Conservation (phyloP, 345 rosid genomes). For the Dimocarpus longan region DNA sequence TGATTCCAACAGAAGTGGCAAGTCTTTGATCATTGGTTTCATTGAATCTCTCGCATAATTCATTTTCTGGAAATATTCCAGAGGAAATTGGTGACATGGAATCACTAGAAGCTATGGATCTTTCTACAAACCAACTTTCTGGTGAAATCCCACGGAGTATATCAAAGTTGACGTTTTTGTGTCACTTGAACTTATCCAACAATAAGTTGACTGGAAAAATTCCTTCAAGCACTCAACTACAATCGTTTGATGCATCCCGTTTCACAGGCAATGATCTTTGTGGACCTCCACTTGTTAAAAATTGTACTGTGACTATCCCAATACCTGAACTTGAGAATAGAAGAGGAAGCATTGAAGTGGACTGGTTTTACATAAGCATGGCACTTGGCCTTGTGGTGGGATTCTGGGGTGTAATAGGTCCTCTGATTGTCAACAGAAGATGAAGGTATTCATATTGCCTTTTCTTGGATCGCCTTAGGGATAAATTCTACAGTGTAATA, state of each 20-base stretch:
- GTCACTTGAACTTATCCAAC: not conserved
- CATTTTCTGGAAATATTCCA: conserved; percentile 5
- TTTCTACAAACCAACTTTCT: conserved; percentile 13
- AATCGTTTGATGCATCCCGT: not conserved
- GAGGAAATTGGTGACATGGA: conserved; percentile 11
- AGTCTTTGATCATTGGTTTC: not conserved
- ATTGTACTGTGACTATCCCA: not conserved
- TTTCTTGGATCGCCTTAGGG: too few relatives aligned
- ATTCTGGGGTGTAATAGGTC: too few relatives aligned
- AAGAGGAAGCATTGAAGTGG: too few relatives aligned
- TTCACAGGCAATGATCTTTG: not conserved
- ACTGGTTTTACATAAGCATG: too few relatives aligned
- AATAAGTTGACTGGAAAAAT: conserved; percentile 18
- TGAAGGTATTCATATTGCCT: too few relatives aligned
- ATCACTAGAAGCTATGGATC: conserved; percentile 13
- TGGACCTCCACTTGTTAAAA: conserved; percentile 7
- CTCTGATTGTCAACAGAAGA: too few relatives aligned
- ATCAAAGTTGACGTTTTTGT: conserved; percentile 17
- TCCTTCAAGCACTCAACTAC: conserved; percentile 21
- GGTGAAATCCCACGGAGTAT: conserved; percentile 27
- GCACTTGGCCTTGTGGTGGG: too few relatives aligned
- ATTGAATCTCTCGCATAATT: conserved; percentile 22
- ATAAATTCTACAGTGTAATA: too few relatives aligned
- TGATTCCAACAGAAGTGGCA: not conserved
- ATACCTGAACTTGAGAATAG: too few relatives aligned